Base-by-base conservation (phyloP, 108 stramenopile genomes). In the Nitzschia inconspicua region DNA sequence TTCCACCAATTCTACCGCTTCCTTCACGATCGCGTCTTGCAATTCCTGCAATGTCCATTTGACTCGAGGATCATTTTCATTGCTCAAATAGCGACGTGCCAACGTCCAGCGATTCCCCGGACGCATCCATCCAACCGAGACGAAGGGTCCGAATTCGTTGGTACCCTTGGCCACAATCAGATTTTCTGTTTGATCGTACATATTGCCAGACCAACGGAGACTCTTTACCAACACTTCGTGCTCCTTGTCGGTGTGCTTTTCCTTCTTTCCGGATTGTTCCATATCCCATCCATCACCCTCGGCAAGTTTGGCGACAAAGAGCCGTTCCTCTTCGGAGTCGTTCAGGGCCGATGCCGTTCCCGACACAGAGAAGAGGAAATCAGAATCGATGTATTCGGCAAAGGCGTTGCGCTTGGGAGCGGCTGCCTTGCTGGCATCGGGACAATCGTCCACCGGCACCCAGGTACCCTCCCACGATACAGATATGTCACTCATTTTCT, bases 61-160 rank as follows among this genome's bases (percentile, higher is more conserved):
- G 24, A 60, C 46, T 34, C 84, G 52, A 20, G 51, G 57, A 66
- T 85, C 84, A 27, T 54, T 44, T 1, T 76, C 71, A 4, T 72
- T 58, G 34, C 36, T 20, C 28, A 85, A 19, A 28, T 85, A 85
- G n/a, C 84, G 70, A 28, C 84, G 72, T 13, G 67, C 84, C 39
- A 85, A 41, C 0, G 84, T 82, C 5, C 80, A 50, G 14, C 84
- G 70, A 51, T 78, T 79, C 9, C 84, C 84, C 20, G 80, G 77
- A 8, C 80, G 55, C 42, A 79, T 56, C 75, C 77, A 85, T 24
- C 84, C 84, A 4, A 67, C 80, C 16, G 75, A 76, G 13, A 81
- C 60, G 40, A 85, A 85, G 14, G 50, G 34, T 20, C 79, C 84
- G 57, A 68, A 75, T 37, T 72, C 73, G 53, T 85, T 80, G 1